Evolutionary conservation across 2,329 filamentous ascomycete species (phyloP).

Genomic region (Metarhizium guizhouense): DNA sequence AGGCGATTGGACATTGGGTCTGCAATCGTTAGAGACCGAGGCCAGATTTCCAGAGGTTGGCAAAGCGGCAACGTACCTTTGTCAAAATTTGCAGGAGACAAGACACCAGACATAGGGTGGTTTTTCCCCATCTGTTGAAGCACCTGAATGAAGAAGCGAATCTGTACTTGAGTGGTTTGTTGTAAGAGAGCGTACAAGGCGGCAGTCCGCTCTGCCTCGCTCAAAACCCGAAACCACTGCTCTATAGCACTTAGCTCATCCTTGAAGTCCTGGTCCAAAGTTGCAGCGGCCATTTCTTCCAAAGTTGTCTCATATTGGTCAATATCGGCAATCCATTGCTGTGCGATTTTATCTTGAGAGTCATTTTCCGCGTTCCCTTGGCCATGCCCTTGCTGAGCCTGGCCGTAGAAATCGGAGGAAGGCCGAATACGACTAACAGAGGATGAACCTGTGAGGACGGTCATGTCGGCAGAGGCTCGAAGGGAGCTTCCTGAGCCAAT

Average conservation of each 20-base stretch:
- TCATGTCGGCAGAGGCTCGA: conserved; percentile 93
- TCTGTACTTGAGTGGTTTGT: conserved; percentile 97
- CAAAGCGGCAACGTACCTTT: conserved; percentile 55
- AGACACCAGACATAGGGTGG: conserved; percentile 90
- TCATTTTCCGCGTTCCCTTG: conserved; percentile 66
- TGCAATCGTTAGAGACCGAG: conserved; percentile 26
- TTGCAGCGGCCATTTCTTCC: conserved; percentile 97
- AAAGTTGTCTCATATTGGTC: conserved; percentile 98
- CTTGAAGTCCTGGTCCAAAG: conserved; percentile 99
- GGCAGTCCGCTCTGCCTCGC: conserved; percentile 91
- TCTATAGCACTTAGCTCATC: conserved; percentile 98
- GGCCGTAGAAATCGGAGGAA: conserved; percentile 90
- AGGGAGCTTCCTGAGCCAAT: conserved; percentile 76
- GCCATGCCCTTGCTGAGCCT: conserved; percentile 57
- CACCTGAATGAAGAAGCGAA: conserved; percentile 98
- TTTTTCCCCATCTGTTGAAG: conserved; percentile 98
- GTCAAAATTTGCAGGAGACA: conserved; percentile 93
- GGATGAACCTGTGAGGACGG: conserved; percentile 61
- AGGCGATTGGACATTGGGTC: conserved; percentile 96
- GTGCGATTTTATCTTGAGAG: conserved; percentile 83
- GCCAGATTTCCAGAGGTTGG: background rate
- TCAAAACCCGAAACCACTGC: conserved; percentile 97
- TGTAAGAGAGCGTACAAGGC: conserved; percentile 91
- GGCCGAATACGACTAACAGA: conserved; percentile 76
- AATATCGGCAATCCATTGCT: conserved; percentile 98